Conservation (phyloP, 2,329 filamentous ascomycete genomes). For the Verticillium longisporum region DNA sequence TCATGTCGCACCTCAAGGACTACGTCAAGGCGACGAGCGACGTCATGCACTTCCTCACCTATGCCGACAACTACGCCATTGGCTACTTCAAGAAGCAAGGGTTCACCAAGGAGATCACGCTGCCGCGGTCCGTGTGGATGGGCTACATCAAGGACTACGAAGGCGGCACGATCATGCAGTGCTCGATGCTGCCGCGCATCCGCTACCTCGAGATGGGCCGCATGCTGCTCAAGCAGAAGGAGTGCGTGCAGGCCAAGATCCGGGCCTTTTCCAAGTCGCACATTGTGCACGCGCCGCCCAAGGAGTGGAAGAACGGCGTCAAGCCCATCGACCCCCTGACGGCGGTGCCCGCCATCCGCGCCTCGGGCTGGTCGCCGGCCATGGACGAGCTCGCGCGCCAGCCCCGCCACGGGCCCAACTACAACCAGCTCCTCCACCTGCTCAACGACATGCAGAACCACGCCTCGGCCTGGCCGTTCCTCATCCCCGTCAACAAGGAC, state of each 20-base stretch:
- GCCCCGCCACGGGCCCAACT: conserved; percentile 91
- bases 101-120: conserved; percentile 96
- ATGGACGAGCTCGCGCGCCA: conserved; percentile 97
- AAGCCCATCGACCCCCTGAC: conserved; percentile 75
- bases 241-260: conserved; percentile 91
- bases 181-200: conserved; percentile 90
- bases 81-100: conserved; percentile 99
- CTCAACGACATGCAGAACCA: conserved; percentile 96
- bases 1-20: conserved; percentile 97
- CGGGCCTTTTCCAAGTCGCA: conserved; percentile 85
- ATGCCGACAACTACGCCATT: conserved; percentile 97
- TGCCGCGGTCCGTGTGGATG: conserved; percentile 92
- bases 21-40: conserved; percentile 95
- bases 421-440: conserved; percentile 86
- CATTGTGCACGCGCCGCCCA: conserved; percentile 76
- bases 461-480: conserved; percentile 88
- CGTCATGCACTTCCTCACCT: conserved; percentile 98
- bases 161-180: conserved; percentile 98
- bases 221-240: conserved; percentile 96
- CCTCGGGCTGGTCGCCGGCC: conserved; percentile 89
- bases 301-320: conserved; percentile 74
- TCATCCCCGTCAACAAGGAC: conserved; percentile 87
- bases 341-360: conserved; percentile 85
- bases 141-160: conserved; percentile 99
- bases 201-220: conserved; percentile 88